Percentiles rank a stretch among this genome's conserved stretches.
Conservation (phyloP, 768 basidiomycete species). For the Cantharellus anzutake region DNA sequence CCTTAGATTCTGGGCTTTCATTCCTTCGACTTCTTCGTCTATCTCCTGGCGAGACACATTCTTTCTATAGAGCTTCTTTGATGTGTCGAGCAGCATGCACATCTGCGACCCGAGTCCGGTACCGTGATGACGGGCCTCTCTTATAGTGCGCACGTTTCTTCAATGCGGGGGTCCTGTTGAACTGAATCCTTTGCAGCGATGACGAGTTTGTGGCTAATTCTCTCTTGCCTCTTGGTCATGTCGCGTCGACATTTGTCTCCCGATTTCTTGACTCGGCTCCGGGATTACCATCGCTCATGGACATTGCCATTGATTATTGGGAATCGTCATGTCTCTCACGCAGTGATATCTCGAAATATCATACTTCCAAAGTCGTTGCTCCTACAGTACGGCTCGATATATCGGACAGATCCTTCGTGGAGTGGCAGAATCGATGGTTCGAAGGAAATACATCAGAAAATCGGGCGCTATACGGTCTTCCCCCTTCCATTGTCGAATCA, state of each 20-base stretch:
- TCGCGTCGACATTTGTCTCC: conserved; percentile 19
- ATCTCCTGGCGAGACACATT: conserved; percentile 44
- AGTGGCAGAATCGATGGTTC: conserved; percentile 34
- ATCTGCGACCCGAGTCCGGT: conserved; percentile 23
- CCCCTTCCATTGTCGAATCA: conserved; percentile 43
- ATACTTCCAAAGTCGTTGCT: conserved; percentile 71
- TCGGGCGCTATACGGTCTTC: conserved; percentile 67
- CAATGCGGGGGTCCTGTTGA: conserved; percentile 19
- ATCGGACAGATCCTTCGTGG: conserved; percentile 59
- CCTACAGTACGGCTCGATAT: conserved; percentile 62
- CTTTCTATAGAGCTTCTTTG: conserved; percentile 37
- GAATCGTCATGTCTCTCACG: conserved; percentile 64
- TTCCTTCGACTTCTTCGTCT: conserved; percentile 56
- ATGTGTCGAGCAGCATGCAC: conserved; percentile 26
- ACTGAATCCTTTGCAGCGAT: conserved; percentile 33
- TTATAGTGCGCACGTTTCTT: conserved; percentile 5
- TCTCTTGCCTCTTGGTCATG: conserved; percentile 18
- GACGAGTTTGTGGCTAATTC: conserved; percentile 28
- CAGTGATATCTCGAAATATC: conserved; percentile 44
- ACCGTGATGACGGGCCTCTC: conserved; percentile 19
- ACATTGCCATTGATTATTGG: conserved; percentile 48
- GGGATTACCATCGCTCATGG: conserved; percentile 32
- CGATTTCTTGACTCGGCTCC: conserved; percentile 20
- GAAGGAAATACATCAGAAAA: conserved; percentile 56
- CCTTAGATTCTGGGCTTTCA: conserved; percentile 40